These are phyloP conservation scores for Metschnikowia sp. DNA, from an alignment of 805 yeast species.

Conservation along the genomic window DNA sequence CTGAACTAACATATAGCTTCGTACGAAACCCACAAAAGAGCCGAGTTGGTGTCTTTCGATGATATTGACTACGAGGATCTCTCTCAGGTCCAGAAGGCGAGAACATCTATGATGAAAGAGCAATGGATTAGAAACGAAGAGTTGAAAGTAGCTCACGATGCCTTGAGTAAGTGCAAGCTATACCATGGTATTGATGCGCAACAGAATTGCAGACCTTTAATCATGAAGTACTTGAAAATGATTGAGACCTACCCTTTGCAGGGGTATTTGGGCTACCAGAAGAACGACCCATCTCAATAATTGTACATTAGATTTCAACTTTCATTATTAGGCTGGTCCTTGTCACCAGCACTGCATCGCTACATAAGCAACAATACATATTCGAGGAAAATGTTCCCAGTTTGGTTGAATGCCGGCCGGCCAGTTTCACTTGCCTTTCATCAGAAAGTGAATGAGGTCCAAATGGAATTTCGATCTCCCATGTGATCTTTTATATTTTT, in stretches of 20 bases:
- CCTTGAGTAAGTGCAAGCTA: slow-evolving; percentile 74
- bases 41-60: slow-evolving; percentile 78
- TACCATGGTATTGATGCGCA: slow-evolving; percentile 46
- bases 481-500: too few relatives aligned
- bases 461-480: too few relatives aligned
- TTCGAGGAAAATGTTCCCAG: neutral
- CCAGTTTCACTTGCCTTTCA: too few relatives aligned
- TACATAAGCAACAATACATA: slow-evolving; percentile 11
- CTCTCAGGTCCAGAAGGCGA: slow-evolving; percentile 64
- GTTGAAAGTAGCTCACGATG: slow-evolving; percentile 65
- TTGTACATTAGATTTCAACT: slow-evolving; percentile 4
- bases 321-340: slow-evolving; percentile 3
- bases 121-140: slow-evolving; percentile 73
- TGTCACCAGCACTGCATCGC: slow-evolving; percentile 11
- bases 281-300: slow-evolving; percentile 79
- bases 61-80: slow-evolving; percentile 72
- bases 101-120: slow-evolving; percentile 72
- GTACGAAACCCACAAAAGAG: slow-evolving; percentile 46
- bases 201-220: slow-evolving; percentile 77
- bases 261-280: slow-evolving; percentile 83
- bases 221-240: slow-evolving; percentile 74
- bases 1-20: slow-evolving; percentile 19
- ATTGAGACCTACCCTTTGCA: slow-evolving; percentile 63
- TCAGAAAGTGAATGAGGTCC: too few relatives aligned
- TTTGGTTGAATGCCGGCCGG: too few relatives aligned